Evolutionary conservation across 202 grass and related monocot genomes (phyloP), one percentile per base, ranked within the genome.

Genomic region (Dendrocalamus latiflorus): DNA sequence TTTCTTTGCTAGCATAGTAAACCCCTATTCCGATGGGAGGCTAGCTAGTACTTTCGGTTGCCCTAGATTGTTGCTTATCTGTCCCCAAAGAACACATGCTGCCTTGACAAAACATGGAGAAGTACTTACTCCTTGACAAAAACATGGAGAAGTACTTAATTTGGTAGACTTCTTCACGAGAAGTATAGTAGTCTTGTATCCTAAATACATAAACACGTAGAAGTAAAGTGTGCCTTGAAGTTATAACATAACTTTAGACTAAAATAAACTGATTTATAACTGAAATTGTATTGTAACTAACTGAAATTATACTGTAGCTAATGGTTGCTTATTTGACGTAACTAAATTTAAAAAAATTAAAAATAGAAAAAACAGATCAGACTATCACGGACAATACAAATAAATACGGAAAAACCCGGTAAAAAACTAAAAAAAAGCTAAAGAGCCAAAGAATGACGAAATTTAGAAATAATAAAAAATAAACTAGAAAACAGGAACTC

Each of bases 1-100:
- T n/a, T 76, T 50, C 20, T 61, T 72, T 44, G 58, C 20, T 26
- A 9, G 53, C 43, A 45, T 64, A 70, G 30, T 30, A 61, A 61
- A 61, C 13, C 58, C 25, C 4, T 25, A 38, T 47, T 26, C 41
- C 6, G 9, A 57, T 76, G 38, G 38, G 68, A 56, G 26, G 30
- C 25, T 50, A 69, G 51, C 62, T 69, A 70, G 9, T 68, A 20
- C 21, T 22, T 33, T 45, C 37, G 11, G 38, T 20, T 63, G 18
- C 65, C 82, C 73, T 85, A 79, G 86, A 86, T 86, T 88, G 72
- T 77, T 79, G 69, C 54, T 81, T 39, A 86, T 83, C 74, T 86
- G 84, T 86, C 48, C 70, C 65, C 10, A 82, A 59, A 43, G 37
- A 77, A 47, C 73, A 82, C 65, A 61, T 82, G 78, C 54, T 62